phyloP scores from a whole-genome alignment of 2,329 filamentous ascomycete genomes.

The Chaetomiaceae sp. region DNA sequence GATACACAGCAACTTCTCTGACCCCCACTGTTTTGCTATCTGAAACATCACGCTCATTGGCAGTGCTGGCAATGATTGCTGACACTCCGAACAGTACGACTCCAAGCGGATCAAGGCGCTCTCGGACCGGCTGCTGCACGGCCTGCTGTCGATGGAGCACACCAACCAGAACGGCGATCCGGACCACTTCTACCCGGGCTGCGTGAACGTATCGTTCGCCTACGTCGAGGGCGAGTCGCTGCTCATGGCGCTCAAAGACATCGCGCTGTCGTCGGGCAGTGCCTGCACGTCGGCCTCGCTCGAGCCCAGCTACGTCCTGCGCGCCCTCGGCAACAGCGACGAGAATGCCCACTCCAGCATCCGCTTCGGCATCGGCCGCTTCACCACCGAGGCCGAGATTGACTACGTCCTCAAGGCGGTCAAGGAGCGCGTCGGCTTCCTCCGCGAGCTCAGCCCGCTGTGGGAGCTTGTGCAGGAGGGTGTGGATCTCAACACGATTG shows the following conservation, averaged over 20 bases:
- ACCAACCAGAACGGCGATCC: slow-evolving; percentile 85
- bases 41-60: slow-evolving; percentile 6
- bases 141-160: slow-evolving; percentile 84
- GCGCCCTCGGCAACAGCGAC: slow-evolving; percentile 90
- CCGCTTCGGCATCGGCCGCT: slow-evolving; percentile 92
- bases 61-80: slow-evolving; percentile 3
- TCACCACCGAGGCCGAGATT: slow-evolving; percentile 91
- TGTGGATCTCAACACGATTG: slow-evolving; percentile 88
- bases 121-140: slow-evolving; percentile 76
- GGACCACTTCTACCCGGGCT: slow-evolving; percentile 83
- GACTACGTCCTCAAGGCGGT: slow-evolving; percentile 97
- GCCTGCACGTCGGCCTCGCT: slow-evolving; percentile 95
- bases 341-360: slow-evolving; percentile 98
- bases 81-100: slow-evolving; percentile 67
- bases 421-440: slow-evolving; percentile 79
- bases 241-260: slow-evolving; percentile 96
- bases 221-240: slow-evolving; percentile 98
- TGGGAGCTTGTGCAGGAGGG: slow-evolving; percentile 99
- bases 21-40: slow-evolving; percentile 24
- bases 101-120: slow-evolving; percentile 74
- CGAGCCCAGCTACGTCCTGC: slow-evolving; percentile 92
- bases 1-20: slow-evolving; percentile 66
- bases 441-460: slow-evolving; percentile 88
- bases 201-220: slow-evolving; percentile 96
- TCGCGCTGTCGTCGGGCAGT: slow-evolving; percentile 91